Evolutionary conservation across 2,329 filamentous ascomycete genomes (phyloP).

Genomic region (Fusarium sp.): DNA sequence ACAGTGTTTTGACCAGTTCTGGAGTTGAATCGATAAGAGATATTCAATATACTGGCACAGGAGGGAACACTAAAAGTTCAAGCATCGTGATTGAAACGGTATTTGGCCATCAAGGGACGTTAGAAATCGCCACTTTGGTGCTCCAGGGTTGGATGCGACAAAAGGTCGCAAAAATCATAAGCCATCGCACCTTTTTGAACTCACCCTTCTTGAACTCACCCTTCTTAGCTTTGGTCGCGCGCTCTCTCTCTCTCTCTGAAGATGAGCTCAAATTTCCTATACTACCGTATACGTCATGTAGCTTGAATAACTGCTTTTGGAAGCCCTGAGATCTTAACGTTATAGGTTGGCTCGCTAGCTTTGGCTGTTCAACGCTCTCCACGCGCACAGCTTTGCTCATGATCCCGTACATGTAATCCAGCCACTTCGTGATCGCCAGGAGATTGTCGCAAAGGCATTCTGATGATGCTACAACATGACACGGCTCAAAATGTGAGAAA

Average conservation of each 20-base stretch:
- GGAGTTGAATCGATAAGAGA: neutral
- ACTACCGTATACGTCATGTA: neutral
- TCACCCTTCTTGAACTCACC: conserved; percentile 4
- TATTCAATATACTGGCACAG: neutral
- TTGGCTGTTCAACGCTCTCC: neutral
- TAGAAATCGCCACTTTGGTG: conserved; percentile 6
- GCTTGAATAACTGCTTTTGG: neutral
- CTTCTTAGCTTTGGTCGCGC: conserved; percentile 3
- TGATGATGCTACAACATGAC: conserved; percentile 28
- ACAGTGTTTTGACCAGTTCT: neutral
- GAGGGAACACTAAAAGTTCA: neutral
- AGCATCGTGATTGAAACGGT: neutral
- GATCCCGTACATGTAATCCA: neutral
- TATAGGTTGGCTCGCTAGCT: neutral
- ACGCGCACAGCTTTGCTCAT: neutral
- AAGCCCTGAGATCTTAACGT: neutral
- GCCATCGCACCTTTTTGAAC: conserved; percentile 21
- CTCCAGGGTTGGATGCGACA: conserved; percentile 21
- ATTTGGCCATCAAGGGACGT: conserved; percentile 28
- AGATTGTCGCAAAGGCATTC: conserved; percentile 11
- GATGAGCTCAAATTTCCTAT: neutral
- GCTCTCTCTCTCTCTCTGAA: neutral
- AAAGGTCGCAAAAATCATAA: conserved; percentile 7
- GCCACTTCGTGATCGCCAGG: conserved; percentile 1
- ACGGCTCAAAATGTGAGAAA: conserved; percentile 28